Percentiles rank a stretch among this genome's conserved stretches.
Conservation (phyloP, 2,329 filamentous ascomycete genomes). For the Teratosphaeria zuluensis region DNA sequence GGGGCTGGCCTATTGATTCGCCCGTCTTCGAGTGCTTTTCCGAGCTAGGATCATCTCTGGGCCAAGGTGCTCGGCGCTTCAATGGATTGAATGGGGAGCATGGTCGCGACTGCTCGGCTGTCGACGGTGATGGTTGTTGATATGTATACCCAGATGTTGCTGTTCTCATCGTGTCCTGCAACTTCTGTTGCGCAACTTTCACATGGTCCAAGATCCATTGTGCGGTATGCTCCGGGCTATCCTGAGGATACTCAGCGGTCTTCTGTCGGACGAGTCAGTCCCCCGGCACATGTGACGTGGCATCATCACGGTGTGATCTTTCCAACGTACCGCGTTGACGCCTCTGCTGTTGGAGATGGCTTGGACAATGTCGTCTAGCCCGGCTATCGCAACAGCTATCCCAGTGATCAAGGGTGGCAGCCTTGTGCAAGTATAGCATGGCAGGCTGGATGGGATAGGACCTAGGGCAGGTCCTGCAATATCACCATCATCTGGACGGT, state of each 20-base stretch:
- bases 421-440: constrained; percentile 16
- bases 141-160: neutral
- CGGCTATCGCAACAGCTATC: constrained; percentile 14
- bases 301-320: neutral
- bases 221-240: constrained; percentile 10
- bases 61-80: constrained; percentile 14
- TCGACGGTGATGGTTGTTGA: constrained; percentile 1
- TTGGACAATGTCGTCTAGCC: constrained; percentile 15
- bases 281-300: neutral
- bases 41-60: constrained; percentile 7
- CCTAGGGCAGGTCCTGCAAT: constrained; percentile 11
- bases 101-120: neutral
- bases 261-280: neutral
- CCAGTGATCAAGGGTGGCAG: constrained; percentile 15
- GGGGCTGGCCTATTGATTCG: constrained; percentile 6
- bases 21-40: constrained; percentile 14
- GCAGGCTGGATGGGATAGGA: constrained; percentile 9
- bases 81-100: constrained; percentile 8
- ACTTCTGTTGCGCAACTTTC: constrained; percentile 9
- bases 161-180: constrained; percentile 8
- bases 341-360: constrained; percentile 6
- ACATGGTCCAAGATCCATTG: constrained; percentile 19
- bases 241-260: constrained; percentile 9
- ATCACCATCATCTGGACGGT: constrained; percentile 8
- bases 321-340: constrained; percentile 6